These are phyloP conservation scores for Nothophoma quercina DNA, from an alignment of 2,329 filamentous ascomycete species.

Conservation along the genomic window DNA sequence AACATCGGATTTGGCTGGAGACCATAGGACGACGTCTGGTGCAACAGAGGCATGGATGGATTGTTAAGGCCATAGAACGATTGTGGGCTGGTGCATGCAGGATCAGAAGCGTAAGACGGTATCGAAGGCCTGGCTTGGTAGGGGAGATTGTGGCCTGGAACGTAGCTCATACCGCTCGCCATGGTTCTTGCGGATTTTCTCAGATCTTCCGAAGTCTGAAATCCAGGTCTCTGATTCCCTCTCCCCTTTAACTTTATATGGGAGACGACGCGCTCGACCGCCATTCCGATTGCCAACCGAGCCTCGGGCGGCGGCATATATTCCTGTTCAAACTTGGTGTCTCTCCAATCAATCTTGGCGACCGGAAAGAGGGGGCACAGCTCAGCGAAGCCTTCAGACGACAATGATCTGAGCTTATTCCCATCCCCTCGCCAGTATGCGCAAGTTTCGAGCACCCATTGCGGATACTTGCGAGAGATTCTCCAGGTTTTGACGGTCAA, in stretches of 20 bases:
- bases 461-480: slow-evolving; percentile 24
- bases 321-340: neutral
- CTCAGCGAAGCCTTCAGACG: slow-evolving; percentile 8
- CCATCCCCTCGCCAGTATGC: slow-evolving; percentile 28
- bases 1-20: neutral
- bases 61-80: neutral
- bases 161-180: neutral
- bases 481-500: slow-evolving; percentile 22
- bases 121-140: neutral
- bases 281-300: slow-evolving; percentile 2
- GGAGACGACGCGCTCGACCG: neutral
- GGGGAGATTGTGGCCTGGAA: neutral
- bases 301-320: neutral
- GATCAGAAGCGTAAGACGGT: neutral
- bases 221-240: slow-evolving; percentile 4
- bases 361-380: slow-evolving; percentile 23
- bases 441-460: slow-evolving; percentile 38
- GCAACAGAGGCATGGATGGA: neutral
- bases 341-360: slow-evolving; percentile 7
- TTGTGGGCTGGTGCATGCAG: neutral
- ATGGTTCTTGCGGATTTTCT: neutral
- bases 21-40: neutral
- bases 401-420: slow-evolving; percentile 16
- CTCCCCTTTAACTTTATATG: neutral
- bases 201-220: neutral